These are phyloP conservation scores for Parathielavia appendiculata DNA, from an alignment of 495 filamentous ascomycete species.

Conservation along the genomic window DNA sequence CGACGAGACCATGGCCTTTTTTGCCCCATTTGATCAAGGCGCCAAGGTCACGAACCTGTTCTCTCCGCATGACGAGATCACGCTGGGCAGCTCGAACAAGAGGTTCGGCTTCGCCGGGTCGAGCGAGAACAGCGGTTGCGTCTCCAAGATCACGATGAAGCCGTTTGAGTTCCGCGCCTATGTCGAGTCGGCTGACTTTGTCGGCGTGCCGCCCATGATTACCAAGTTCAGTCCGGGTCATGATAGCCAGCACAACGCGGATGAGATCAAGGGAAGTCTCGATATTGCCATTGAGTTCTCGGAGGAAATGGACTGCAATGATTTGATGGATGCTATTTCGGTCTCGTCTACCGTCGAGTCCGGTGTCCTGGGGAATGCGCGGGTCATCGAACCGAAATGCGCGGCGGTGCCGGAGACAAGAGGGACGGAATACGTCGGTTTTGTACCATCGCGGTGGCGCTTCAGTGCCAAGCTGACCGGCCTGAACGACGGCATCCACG, in stretches of 20 bases:
- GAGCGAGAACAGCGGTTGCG: conserved; percentile 47
- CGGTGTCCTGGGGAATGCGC: too few species aligned
- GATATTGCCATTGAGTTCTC: conserved; percentile 56
- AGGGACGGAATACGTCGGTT: too few species aligned
- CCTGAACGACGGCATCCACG: conserved; percentile 59
- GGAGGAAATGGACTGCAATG: conserved; percentile 57
- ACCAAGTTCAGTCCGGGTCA: conserved; percentile 42
- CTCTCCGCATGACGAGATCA: conserved; percentile 59
- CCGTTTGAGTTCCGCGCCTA: conserved; percentile 61
- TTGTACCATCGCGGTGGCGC: too few species aligned
- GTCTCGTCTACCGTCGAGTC: too few species aligned
- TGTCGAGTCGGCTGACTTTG: too few species aligned
- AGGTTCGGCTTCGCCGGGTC: too few species aligned
- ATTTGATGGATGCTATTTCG: too few species aligned
- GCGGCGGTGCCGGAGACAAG: too few species aligned
- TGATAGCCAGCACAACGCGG: conserved; percentile 50
- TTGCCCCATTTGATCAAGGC: conserved; percentile 54
- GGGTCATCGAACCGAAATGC: too few species aligned
- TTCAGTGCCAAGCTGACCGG: conserved; percentile 53
- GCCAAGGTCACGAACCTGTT: conserved; percentile 61
- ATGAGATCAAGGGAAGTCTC: conserved; percentile 18
- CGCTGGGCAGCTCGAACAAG: conserved; percentile 16
- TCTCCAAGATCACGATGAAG: conserved; percentile 53
- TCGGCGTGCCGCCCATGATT: conserved; percentile 55
- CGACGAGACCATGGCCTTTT: conserved; percentile 41